Percentiles rank a stretch among this genome's conserved stretches.
phyloP scores from a whole-genome alignment of 768 basidiomycete species.

The Mycena floridula region DNA sequence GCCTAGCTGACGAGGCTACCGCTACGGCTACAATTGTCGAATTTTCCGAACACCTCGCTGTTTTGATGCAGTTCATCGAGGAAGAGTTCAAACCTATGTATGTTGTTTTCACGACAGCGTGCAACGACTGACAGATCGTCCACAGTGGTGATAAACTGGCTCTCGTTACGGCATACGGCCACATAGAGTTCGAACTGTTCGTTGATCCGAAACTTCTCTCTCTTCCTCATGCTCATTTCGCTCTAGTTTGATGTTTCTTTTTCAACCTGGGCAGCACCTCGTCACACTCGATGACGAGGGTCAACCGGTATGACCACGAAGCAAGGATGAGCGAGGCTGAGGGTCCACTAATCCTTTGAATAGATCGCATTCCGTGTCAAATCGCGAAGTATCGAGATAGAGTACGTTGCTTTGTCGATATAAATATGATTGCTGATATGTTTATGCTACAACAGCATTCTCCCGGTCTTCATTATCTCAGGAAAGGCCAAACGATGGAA shows the following conservation, averaged over 20 bases:
- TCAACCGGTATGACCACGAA: background rate
- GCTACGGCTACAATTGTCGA: conserved; percentile 4
- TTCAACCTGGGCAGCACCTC: background rate
- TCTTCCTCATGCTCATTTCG: background rate
- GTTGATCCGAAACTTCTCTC: background rate
- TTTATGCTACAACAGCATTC: background rate
- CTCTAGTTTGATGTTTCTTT: conserved; percentile 3
- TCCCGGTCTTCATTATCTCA: background rate
- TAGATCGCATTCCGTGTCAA: background rate
- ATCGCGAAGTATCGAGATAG: too few species aligned
- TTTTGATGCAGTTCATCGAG: conserved; percentile 7
- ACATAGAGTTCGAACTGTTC: conserved; percentile 12
- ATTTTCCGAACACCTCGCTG: conserved; percentile 7
- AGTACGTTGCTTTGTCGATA: too few species aligned
- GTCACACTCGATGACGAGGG: background rate
- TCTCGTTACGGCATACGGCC: conserved; percentile 10
- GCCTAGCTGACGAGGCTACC: conserved; percentile 1
- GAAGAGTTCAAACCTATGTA: conserved; percentile 12
- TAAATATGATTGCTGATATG: too few species aligned
- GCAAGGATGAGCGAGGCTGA: background rate
- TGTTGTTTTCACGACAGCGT: background rate
- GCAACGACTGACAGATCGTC: too few species aligned
- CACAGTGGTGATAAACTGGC: conserved; percentile 9
- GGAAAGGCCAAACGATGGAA: background rate
- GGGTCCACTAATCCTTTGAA: background rate